phyloP scores from a whole-genome alignment of 2,329 filamentous ascomycete genomes.

The Cordyceps tenuipes region DNA sequence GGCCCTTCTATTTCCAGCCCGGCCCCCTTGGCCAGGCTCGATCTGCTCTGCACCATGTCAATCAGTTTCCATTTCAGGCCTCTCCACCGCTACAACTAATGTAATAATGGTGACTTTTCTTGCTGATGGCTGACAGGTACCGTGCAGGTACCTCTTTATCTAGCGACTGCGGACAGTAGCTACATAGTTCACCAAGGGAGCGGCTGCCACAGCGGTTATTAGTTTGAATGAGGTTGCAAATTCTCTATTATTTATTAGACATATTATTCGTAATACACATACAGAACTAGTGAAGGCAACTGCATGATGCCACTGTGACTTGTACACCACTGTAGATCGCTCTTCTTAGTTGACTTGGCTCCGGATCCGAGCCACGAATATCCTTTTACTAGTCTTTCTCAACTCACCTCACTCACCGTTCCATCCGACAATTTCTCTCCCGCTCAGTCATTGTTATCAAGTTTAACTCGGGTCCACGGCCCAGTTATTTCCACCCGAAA shows the following conservation, averaged over 20 bases:
- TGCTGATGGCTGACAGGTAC: not conserved
- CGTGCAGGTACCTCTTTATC: not conserved
- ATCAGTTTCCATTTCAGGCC: not conserved
- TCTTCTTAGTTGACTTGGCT: not conserved
- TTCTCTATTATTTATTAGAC: not conserved
- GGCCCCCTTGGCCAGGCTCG: not conserved
- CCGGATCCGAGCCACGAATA: not conserved
- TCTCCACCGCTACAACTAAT: slow-evolving; percentile 8
- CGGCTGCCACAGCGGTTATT: too few species aligned
- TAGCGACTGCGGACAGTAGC: too few species aligned
- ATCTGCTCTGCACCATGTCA: slow-evolving; percentile 4
- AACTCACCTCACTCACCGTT: not conserved
- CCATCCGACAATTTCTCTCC: not conserved
- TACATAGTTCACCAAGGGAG: too few species aligned
- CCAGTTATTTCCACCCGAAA: not conserved
- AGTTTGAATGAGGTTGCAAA: not conserved
- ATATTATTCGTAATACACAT: too few species aligned
- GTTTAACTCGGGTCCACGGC: not conserved
- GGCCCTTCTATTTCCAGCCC: slow-evolving; percentile 9
- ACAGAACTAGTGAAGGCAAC: not conserved
- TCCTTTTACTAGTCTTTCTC: not conserved
- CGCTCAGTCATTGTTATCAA: not conserved
- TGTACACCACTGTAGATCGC: not conserved
- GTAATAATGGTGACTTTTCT: not conserved
- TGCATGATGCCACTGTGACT: not conserved